phyloP scores from a whole-genome alignment of 306 rosid genomes.

The Pachyrhizus erosus region DNA sequence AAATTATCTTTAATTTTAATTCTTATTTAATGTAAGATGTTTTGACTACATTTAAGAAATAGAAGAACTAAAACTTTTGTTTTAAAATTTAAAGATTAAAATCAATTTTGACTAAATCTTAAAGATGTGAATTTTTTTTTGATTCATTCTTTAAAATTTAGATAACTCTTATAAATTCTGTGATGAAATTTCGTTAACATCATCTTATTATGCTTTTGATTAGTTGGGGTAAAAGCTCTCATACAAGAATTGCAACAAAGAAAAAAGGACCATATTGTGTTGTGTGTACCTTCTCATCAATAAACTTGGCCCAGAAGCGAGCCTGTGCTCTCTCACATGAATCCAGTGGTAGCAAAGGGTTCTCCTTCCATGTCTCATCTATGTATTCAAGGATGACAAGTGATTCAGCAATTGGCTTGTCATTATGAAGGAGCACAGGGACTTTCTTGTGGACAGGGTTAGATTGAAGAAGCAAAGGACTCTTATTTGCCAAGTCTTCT shows the following conservation, averaged over 20 bases:
- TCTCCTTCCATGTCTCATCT: constrained; percentile 61
- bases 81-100: no score
- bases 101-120: background rate
- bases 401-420: constrained; percentile 50
- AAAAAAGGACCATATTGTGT: background rate
- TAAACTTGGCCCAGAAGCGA: constrained; percentile 60
- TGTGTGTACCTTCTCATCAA: constrained; percentile 54
- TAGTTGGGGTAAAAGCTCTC: background rate
- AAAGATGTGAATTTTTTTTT: background rate
- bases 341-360: constrained; percentile 49
- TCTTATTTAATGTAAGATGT: no score
- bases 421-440: constrained; percentile 50
- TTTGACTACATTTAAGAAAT: no score
- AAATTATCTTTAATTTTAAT: no score
- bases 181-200: background rate
- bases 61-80: no score
- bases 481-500: constrained; percentile 55
- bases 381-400: constrained; percentile 61
- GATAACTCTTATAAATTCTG: background rate
- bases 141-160: background rate
- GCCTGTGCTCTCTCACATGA: constrained; percentile 49
- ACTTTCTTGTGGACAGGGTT: constrained; percentile 64
- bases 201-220: background rate
- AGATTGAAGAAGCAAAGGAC: constrained; percentile 52
- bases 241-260: background rate